Conservation (phyloP, 495 filamentous ascomycete species). For the Corynascus novoguineensis region DNA sequence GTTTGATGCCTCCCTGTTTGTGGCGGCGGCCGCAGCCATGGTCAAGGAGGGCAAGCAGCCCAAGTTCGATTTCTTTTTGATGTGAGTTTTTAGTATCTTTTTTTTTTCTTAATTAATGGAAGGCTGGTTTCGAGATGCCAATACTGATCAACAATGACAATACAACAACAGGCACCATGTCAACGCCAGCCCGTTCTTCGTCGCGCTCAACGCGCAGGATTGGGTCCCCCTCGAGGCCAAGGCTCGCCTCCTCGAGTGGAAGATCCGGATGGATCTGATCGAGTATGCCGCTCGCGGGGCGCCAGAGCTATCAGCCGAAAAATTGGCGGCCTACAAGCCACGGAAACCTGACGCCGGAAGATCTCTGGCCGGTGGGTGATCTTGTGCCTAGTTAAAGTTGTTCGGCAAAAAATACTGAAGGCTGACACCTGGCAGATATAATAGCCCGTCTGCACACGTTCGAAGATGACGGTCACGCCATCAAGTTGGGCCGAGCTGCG, state of each 20-base stretch:
- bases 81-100: slow-evolving; percentile 35
- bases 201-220: slow-evolving; percentile 32
- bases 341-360: slow-evolving; percentile 7
- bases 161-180: slow-evolving; percentile 45
- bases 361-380: background rate
- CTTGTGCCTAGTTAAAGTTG: background rate
- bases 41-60: slow-evolving; percentile 52
- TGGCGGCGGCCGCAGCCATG: slow-evolving; percentile 52
- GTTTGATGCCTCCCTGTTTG: slow-evolving; percentile 61
- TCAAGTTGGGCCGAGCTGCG: slow-evolving; percentile 67
- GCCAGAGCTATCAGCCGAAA: slow-evolving; percentile 51
- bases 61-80: slow-evolving; percentile 79
- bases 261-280: slow-evolving; percentile 62
- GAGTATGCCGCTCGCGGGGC: slow-evolving; percentile 58
- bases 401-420: background rate
- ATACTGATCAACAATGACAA: background rate
- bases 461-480: slow-evolving; percentile 71
- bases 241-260: slow-evolving; percentile 67
- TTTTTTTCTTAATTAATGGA: background rate
- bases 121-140: background rate
- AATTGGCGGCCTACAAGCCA: slow-evolving; percentile 50
- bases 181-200: slow-evolving; percentile 37
- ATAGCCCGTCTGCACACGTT: slow-evolving; percentile 49
- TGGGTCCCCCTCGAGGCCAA: slow-evolving; percentile 47
- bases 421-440: slow-evolving; percentile 35